Evolutionary conservation across 2,329 filamentous ascomycete species (phyloP).

Genomic region (Monosporascus sp.): DNA sequence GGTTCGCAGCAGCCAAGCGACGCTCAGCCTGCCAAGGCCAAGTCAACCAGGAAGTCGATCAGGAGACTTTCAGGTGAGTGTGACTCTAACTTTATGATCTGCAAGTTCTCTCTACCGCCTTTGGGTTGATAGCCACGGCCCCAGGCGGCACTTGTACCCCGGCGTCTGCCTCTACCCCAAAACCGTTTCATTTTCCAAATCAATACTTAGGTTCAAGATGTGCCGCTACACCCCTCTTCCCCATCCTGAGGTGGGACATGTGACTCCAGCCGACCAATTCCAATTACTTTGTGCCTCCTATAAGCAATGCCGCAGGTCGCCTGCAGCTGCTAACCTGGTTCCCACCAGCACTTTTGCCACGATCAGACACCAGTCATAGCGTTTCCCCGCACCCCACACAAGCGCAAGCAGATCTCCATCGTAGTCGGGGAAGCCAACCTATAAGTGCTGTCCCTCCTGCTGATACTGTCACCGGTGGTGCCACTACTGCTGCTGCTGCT

Average conservation of each 20-base stretch:
- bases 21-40: not conserved
- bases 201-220: too few species aligned
- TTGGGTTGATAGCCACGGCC: too few species aligned
- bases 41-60: not conserved
- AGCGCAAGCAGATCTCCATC: slow-evolving; percentile 4
- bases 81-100: too few species aligned
- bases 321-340: slow-evolving; percentile 3
- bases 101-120: too few species aligned
- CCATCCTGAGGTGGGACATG: not conserved
- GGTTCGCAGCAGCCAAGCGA: not conserved
- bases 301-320: slow-evolving; percentile 1
- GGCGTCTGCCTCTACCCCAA: too few species aligned
- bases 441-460: slow-evolving; percentile 17
- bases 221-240: not conserved
- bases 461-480: slow-evolving; percentile 4
- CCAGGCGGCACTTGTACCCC: not conserved
- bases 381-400: slow-evolving; percentile 25
- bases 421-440: slow-evolving; percentile 12
- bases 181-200: too few species aligned
- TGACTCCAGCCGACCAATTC: not conserved
- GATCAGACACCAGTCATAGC: slow-evolving; percentile 16
- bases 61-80: not conserved
- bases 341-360: not conserved
- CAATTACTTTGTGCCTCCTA: not conserved
- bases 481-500: slow-evolving; percentile 2